phyloP scores from a whole-genome alignment of 2,329 filamentous ascomycete species.

The Penicillium glabrum region DNA sequence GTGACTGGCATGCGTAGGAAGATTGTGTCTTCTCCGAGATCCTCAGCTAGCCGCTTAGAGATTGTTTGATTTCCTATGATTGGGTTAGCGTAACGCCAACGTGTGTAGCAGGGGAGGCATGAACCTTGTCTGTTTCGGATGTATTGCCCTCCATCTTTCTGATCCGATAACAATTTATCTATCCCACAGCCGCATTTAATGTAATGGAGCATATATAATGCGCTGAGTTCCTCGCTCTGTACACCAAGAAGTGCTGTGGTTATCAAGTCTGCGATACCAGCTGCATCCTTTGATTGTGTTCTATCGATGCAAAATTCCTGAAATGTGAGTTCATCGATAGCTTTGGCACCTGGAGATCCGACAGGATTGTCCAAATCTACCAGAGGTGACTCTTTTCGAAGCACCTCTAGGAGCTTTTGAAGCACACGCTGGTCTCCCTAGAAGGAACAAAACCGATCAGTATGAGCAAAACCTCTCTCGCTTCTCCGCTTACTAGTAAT shows the following conservation, averaged over 20 bases:
- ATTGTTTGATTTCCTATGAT: conserved; percentile 37
- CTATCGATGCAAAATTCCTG: background rate
- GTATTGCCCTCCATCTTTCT: conserved; percentile 54
- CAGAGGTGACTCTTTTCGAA: background rate
- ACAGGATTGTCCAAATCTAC: conserved; percentile 6
- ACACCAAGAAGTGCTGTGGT: conserved; percentile 44
- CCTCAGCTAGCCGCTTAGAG: conserved; percentile 36
- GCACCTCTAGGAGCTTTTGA: background rate
- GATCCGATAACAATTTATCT: conserved; percentile 52
- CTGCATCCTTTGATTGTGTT: conserved; percentile 21
- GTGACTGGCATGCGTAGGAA: background rate
- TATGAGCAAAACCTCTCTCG: background rate
- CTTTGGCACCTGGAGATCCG: conserved; percentile 1
- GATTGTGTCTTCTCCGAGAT: conserved; percentile 20
- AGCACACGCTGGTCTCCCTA: background rate
- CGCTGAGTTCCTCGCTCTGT: conserved; percentile 51
- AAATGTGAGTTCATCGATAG: background rate
- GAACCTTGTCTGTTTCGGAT: conserved; percentile 46
- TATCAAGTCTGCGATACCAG: conserved; percentile 39
- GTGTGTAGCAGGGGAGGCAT: background rate
- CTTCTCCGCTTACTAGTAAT: background rate
- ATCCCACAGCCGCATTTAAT: conserved; percentile 54
- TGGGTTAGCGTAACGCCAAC: background rate
- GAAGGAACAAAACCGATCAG: background rate
- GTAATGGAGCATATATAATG: conserved; percentile 57